Evolutionary conservation across 805 yeast genomes (phyloP), one percentile per base, ranked within the genome.

Genomic region (Millerozyma acaciae): DNA sequence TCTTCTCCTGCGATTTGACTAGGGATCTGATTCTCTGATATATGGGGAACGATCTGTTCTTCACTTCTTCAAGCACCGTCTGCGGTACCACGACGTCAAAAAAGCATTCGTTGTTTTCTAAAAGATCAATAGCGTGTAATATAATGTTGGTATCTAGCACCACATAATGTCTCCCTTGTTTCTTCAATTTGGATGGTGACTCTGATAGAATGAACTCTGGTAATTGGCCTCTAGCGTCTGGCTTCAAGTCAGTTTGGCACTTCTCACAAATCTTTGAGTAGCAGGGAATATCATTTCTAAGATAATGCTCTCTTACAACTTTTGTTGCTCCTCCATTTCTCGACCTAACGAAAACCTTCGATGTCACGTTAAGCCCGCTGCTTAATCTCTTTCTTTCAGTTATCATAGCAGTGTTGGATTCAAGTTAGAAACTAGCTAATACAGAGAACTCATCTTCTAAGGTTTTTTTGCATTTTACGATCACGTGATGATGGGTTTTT

Each of bases 51-150:
- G 95, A 85, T 50, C 81, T 71, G 53, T 87, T 87, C 43, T 86
- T 76, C 7, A 90, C 96, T 57, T 93, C 97, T 46, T 94, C 97
- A 21, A 93, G 66, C 2, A 87, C 97, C 5, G 95, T 84, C 55
- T 93, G 98, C 2, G 97, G 96, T n/a, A 93, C 65, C 36, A 93
- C 81, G 12, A 89, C 96, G 59, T 93, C 97, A 50, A 73, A 81
- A 51, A 93, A 85, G 34, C 84, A 81, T 19, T 74, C 70, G 14
- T 70, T 69, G 48, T 78, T 80, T 57, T 93, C 99, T 35, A 93
- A 62, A 38, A 93, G 63, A 57, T 93, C 99, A 41, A 93, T 90
- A 5, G 95, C 90, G 52, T 80, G 84, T 40, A 93, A 63, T 1
- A 84, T 81, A 43, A 93, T 80, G 51, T 93, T 90, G 2, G 97